A percentile compares a stretch with the other conserved stretches of the same genome.
These are phyloP conservation scores for Endoconidiophora laricicola DNA, from an alignment of 2,329 filamentous ascomycete genomes.

Conservation along the genomic window DNA sequence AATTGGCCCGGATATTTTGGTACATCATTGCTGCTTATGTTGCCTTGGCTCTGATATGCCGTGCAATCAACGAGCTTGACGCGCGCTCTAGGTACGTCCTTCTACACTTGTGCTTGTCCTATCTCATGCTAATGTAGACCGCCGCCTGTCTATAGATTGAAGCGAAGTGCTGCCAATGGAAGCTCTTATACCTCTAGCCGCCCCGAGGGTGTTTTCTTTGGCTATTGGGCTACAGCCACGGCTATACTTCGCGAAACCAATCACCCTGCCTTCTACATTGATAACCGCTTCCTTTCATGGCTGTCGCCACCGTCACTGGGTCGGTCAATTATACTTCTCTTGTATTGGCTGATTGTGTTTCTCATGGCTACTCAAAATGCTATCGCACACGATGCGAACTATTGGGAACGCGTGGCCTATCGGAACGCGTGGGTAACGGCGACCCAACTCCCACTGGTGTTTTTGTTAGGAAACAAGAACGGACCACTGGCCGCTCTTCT, in stretches of 20 bases:
- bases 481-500: conserved; percentile 38
- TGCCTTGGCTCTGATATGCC: conserved; percentile 25
- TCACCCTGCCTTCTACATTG: conserved; percentile 33
- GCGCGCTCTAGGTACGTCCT: conserved; percentile 24
- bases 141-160: conserved; percentile 25
- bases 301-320: conserved; percentile 41
- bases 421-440: conserved; percentile 51
- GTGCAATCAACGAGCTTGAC: conserved; percentile 28
- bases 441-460: conserved; percentile 47
- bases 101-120: not conserved
- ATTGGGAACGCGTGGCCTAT: conserved; percentile 49
- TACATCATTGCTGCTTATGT: conserved; percentile 37
- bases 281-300: conserved; percentile 32
- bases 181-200: conserved; percentile 32
- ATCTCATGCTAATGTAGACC: not conserved
- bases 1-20: conserved; percentile 39
- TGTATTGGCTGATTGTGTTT: conserved; percentile 42
- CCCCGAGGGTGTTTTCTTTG: conserved; percentile 28
- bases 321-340: conserved; percentile 34
- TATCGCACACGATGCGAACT: conserved; percentile 35
- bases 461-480: conserved; percentile 44
- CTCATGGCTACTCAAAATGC: conserved; percentile 38
- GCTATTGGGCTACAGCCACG: conserved; percentile 41
- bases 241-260: conserved; percentile 38
- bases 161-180: conserved; percentile 26